A percentile compares a stretch with the other conserved stretches of the same genome.
Evolutionary conservation across 139 green algal species (phyloP).

Genomic region (Eudorina sp.): DNA sequence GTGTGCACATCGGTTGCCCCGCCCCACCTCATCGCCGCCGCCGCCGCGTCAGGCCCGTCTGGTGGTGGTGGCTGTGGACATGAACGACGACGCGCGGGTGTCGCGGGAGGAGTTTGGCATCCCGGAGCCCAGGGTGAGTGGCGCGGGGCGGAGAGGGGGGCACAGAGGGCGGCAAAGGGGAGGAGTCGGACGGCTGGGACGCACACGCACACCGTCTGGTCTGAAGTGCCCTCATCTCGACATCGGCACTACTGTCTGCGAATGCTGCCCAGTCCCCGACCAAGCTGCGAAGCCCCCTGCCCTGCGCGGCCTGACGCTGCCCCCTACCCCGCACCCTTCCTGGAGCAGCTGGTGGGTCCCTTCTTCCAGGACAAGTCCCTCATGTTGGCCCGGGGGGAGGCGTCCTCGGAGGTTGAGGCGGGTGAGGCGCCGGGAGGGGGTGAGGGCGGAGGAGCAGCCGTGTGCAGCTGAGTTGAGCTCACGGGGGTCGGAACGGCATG

Average conservation of each 20-base stretch:
- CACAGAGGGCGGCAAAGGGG: background rate
- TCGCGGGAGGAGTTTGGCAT: background rate
- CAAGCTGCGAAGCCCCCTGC: too few species aligned
- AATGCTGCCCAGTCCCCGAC: too few species aligned
- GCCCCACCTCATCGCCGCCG: background rate
- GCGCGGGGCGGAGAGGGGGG: background rate
- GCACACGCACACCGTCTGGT: too few species aligned
- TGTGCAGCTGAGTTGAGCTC: too few species aligned
- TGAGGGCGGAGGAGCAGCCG: too few species aligned
- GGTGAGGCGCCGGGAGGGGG: background rate
- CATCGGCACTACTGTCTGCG: too few species aligned
- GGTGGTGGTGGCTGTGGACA: conserved; percentile 21
- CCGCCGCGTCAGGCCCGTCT: background rate
- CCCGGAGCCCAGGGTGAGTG: conserved; percentile 1
- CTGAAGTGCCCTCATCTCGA: too few species aligned
- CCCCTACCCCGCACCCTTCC: background rate
- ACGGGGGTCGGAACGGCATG: too few species aligned
- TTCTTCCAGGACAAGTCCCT: conserved; percentile 24
- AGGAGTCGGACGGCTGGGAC: background rate
- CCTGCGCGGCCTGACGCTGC: too few species aligned
- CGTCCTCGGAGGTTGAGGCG: background rate
- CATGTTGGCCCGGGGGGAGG: background rate
- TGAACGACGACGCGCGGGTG: background rate
- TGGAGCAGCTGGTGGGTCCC: conserved; percentile 18
- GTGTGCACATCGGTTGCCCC: too few species aligned